Evolutionary conservation across 2,329 filamentous ascomycete genomes (phyloP).

Genomic region (Pyrenochaeta sp.): DNA sequence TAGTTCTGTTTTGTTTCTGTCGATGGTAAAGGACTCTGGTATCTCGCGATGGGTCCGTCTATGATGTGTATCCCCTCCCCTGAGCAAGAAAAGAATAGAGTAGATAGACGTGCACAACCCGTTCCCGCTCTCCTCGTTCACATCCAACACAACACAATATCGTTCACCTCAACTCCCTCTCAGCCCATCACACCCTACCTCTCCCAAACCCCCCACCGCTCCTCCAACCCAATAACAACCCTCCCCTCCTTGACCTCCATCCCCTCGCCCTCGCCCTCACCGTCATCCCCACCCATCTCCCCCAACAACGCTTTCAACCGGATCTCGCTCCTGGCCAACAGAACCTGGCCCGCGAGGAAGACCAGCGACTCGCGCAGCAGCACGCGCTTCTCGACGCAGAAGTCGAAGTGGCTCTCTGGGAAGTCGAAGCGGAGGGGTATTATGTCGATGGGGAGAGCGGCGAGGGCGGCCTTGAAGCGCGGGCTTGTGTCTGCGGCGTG

Average conservation of each 20-base stretch:
- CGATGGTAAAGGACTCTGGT: no score
- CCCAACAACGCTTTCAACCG: conserved; percentile 28
- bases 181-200: no score
- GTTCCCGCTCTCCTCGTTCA: no score
- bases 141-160: no score
- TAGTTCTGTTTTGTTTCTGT: no score
- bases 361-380: conserved; percentile 28
- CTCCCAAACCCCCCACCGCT: no score
- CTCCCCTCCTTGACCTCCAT: not conserved
- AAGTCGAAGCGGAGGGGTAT: conserved; percentile 37
- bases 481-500: conserved; percentile 28
- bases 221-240: no score
- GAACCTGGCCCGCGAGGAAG: conserved; percentile 36
- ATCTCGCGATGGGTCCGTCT: no score
- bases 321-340: conserved; percentile 37
- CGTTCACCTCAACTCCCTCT: no score
- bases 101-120: no score
- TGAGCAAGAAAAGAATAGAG: no score
- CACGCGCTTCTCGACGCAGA: conserved; percentile 14
- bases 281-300: conserved; percentile 19
- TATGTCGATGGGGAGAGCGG: conserved; percentile 10
- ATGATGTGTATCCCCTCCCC: no score
- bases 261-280: conserved; percentile 9
- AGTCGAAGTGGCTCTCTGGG: conserved; percentile 36
- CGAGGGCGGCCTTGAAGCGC: conserved; percentile 25